A percentile compares a stretch with the other conserved stretches of the same genome.
phyloP scores from a whole-genome alignment of 2,329 filamentous ascomycete species.

The Verticillium klebahnii region DNA sequence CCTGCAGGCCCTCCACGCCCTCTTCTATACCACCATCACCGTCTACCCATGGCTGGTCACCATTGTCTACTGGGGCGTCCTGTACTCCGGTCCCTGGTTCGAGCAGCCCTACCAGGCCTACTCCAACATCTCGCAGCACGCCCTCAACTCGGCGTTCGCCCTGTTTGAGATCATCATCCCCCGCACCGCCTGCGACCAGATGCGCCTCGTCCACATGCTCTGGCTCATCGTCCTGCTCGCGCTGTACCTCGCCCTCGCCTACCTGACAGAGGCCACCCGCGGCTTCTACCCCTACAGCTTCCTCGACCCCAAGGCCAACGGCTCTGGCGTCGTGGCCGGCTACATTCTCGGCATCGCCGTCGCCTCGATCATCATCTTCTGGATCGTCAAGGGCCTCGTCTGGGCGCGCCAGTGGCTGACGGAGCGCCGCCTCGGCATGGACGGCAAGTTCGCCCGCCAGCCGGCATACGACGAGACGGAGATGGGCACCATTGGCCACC shows the following conservation, averaged over 20 bases:
- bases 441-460: conserved; percentile 32
- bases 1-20: conserved; percentile 60
- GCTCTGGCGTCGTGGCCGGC: conserved; percentile 52
- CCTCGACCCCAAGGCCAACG: conserved; percentile 55
- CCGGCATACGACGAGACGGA: conserved; percentile 3
- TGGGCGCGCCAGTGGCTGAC: conserved; percentile 45
- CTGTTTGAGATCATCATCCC: conserved; percentile 71
- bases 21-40: conserved; percentile 59
- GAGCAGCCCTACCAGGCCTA: conserved; percentile 47
- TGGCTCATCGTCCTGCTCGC: conserved; percentile 66
- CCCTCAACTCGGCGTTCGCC: conserved; percentile 67
- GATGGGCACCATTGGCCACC: conserved; percentile 8
- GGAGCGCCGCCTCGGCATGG: conserved; percentile 38
- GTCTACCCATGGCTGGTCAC: conserved; percentile 66
- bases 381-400: conserved; percentile 44
- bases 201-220: conserved; percentile 58
- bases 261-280: conserved; percentile 64
- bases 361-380: conserved; percentile 48
- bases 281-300: conserved; percentile 76
- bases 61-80: conserved; percentile 63
- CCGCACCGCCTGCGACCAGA: conserved; percentile 51
- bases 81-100: conserved; percentile 52
- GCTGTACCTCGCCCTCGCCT: conserved; percentile 69
- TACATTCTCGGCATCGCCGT: conserved; percentile 59
- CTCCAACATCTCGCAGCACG: conserved; percentile 70